These are phyloP conservation scores for Exophiala spinifera DNA, from an alignment of 2,329 filamentous ascomycete genomes.

Conservation along the genomic window DNA sequence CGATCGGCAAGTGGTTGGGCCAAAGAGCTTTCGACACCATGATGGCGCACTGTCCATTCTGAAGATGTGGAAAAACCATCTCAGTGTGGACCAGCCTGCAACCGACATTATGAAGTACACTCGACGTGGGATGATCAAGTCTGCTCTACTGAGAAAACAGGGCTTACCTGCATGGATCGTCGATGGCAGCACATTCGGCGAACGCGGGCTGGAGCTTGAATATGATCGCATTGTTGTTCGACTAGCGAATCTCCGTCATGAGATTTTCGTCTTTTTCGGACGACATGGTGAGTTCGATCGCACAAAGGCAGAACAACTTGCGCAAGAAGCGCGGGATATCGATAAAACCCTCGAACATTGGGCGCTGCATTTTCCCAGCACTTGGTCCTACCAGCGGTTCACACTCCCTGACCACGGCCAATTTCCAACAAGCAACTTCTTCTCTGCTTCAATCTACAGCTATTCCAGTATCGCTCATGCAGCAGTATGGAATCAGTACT, in stretches of 20 bases:
- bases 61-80: conserved; percentile 31
- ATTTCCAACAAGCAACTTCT: conserved; percentile 23
- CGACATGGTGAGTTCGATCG: not conserved
- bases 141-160: conserved; percentile 28
- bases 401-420: conserved; percentile 6
- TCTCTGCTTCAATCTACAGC: conserved; percentile 29
- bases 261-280: not conserved
- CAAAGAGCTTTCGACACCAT: conserved; percentile 38
- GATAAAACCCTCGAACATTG: conserved; percentile 17
- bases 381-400: conserved; percentile 14
- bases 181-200: conserved; percentile 33
- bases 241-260: conserved; percentile 25
- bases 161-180: conserved; percentile 33
- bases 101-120: conserved; percentile 32
- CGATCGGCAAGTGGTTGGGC: not conserved
- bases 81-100: conserved; percentile 2
- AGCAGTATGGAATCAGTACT: conserved; percentile 31
- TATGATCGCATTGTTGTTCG: conserved; percentile 32
- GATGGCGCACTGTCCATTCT: conserved; percentile 33
- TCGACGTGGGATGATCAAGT: conserved; percentile 32
- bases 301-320: conserved; percentile 4
- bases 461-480: conserved; percentile 28
- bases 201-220: conserved; percentile 31
- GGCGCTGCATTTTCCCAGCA: conserved; percentile 9
- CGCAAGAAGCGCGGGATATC: conserved; percentile 12